Percentiles rank a stretch among this genome's conserved stretches.
Evolutionary conservation across 2,329 filamentous ascomycete species (phyloP).

Genomic region (Calonectria pteridis): DNA sequence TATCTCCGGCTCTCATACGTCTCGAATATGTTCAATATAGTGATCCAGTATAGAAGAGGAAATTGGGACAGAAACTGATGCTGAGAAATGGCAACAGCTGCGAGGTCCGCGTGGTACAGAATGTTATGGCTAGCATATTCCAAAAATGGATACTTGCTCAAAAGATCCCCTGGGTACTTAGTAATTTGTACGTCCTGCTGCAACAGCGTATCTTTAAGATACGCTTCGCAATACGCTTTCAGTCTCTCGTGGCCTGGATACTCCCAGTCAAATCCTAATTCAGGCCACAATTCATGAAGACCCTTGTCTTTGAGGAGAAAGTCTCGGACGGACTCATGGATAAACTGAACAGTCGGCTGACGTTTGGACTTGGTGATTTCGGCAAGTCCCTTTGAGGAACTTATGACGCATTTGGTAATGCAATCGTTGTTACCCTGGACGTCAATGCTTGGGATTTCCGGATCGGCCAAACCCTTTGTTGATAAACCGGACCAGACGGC

Average conservation of each 20-base stretch:
- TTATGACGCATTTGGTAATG: conserved; percentile 49
- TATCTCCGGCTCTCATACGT: conserved; percentile 42
- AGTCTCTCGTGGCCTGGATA: conserved; percentile 56
- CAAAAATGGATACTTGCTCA: conserved; percentile 56
- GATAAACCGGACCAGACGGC: conserved; percentile 49
- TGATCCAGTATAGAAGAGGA: conserved; percentile 45
- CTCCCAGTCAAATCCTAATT: conserved; percentile 47
- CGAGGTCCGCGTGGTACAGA: conserved; percentile 54
- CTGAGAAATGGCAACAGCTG: conserved; percentile 48
- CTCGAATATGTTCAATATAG: conserved; percentile 48
- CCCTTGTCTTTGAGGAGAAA: conserved; percentile 57
- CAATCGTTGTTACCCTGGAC: background rate
- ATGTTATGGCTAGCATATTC: conserved; percentile 57
- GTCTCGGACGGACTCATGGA: conserved; percentile 63
- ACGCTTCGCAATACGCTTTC: conserved; percentile 57
- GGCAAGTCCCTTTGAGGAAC: conserved; percentile 63
- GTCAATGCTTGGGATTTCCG: conserved; percentile 37
- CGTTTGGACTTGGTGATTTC: conserved; percentile 53
- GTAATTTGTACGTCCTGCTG: background rate
- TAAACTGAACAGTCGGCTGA: conserved; percentile 60
- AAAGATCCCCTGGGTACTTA: background rate
- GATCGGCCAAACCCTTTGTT: conserved; percentile 37
- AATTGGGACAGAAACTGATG: conserved; percentile 48
- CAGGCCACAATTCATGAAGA: conserved; percentile 48
- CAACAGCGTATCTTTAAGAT: conserved; percentile 45